A percentile compares a stretch with the other conserved stretches of the same genome.
Conservation (phyloP, 169 alveolate genomes). For the Cyclospora cayetanensis region DNA sequence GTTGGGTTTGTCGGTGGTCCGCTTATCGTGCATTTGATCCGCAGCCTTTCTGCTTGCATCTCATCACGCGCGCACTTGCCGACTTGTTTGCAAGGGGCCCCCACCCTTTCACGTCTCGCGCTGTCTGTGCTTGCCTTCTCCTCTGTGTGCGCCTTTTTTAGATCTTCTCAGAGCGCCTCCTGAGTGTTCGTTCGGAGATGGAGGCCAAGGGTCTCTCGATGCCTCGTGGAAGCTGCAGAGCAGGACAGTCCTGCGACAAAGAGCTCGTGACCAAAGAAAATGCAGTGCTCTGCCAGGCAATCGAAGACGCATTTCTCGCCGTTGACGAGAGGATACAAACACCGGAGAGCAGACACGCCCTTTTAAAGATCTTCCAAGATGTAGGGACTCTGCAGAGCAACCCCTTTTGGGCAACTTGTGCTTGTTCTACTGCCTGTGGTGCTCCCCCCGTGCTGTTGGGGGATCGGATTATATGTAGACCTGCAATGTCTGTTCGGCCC, state of each 20-base stretch:
- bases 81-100: no score
- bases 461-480: no score
- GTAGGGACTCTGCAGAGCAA: no score
- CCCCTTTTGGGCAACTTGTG: neutral
- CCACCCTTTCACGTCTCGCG: neutral
- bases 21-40: no score
- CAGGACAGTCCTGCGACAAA: neutral
- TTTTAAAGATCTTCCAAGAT: slow-evolving; percentile 73
- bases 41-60: no score
- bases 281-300: slow-evolving; percentile 53
- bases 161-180: slow-evolving; percentile 45
- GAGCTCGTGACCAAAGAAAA: neutral
- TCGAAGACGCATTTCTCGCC: slow-evolving; percentile 76
- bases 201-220: neutral
- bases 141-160: neutral
- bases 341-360: slow-evolving; percentile 78
- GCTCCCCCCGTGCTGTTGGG: no score
- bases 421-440: neutral
- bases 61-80: no score
- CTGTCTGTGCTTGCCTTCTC: neutral
- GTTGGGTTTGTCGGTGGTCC: no score
- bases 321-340: slow-evolving; percentile 83
- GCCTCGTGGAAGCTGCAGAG: neutral
- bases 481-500: no score
- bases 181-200: neutral